Evolutionary conservation across 768 basidiomycete genomes (phyloP).

Genomic region (Polyporus arcularius): DNA sequence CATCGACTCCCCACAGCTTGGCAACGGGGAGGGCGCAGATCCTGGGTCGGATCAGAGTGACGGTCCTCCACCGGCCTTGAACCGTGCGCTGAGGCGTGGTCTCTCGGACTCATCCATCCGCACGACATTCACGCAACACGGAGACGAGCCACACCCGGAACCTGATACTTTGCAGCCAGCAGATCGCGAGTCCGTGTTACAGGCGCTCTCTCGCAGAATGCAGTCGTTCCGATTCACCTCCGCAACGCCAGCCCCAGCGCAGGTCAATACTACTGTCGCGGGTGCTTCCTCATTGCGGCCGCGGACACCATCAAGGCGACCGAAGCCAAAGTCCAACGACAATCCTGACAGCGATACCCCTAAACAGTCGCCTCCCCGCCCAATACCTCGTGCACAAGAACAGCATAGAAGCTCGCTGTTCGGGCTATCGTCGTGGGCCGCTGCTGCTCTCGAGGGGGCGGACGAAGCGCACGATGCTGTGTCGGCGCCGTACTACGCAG

Average conservation of each 20-base stretch:
- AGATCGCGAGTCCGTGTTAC: conserved; percentile 32
- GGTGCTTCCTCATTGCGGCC: not conserved
- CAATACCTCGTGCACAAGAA: conserved; percentile 22
- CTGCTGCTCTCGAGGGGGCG: conserved; percentile 14
- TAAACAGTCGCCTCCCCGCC: conserved; percentile 22
- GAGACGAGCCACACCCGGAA: conserved; percentile 27
- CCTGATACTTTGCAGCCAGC: conserved; percentile 3
- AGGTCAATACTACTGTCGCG: conserved; percentile 3
- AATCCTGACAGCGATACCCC: conserved; percentile 7
- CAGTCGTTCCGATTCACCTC: conserved; percentile 32
- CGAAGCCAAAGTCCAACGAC: conserved; percentile 2
- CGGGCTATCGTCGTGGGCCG: conserved; percentile 38
- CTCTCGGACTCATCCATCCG: conserved; percentile 92
- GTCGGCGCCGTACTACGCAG: conserved; percentile 12
- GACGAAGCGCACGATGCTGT: conserved; percentile 7
- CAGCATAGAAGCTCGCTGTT: conserved; percentile 30
- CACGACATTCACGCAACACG: conserved; percentile 72
- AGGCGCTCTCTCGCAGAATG: conserved; percentile 34
- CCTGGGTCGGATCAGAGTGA: conserved; percentile 15
- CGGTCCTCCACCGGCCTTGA: conserved; percentile 46
- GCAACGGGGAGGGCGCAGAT: conserved; percentile 39
- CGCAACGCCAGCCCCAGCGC: conserved; percentile 25
- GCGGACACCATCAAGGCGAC: conserved; percentile 8
- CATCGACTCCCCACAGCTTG: conserved; percentile 51
- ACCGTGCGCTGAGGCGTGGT: conserved; percentile 75